Conservation (phyloP, 73 alveolate genomes). For the Tetrahymena elliotti region DNA sequence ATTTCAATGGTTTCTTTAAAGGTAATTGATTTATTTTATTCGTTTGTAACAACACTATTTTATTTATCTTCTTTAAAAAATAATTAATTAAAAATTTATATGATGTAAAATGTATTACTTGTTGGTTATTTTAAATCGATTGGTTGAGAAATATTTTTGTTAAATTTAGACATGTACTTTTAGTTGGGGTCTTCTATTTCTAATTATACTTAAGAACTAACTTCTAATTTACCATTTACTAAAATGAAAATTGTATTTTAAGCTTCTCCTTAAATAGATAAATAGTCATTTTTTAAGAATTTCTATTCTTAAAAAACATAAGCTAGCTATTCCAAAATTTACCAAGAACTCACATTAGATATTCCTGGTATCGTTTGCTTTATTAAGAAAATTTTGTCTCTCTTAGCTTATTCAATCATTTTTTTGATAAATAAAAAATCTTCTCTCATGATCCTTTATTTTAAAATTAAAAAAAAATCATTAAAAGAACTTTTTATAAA, state of each 20-base stretch:
- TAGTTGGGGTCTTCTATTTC: neutral
- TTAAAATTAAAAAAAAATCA: neutral
- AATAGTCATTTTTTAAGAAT: neutral
- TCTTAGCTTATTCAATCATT: neutral
- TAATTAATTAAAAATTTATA: neutral
- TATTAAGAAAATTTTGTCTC: neutral
- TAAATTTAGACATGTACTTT: neutral
- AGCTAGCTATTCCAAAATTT: neutral
- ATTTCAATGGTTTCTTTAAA: neutral
- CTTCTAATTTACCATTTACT: neutral
- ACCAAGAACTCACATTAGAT: neutral
- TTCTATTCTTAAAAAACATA: neutral
- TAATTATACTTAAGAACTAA: neutral
- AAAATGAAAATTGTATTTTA: neutral
- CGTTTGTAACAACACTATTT: neutral
- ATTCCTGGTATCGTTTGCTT: neutral
- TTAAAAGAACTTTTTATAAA: too few species aligned
- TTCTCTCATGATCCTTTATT: neutral
- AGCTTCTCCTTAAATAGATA: neutral
- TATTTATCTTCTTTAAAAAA: neutral
- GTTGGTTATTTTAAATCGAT: neutral
- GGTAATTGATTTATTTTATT: neutral
- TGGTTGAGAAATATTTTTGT: neutral
- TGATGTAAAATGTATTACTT: neutral
- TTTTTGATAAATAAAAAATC: neutral